phyloP scores from a whole-genome alignment of 1,284 basidiomycete species.

The Dichomitus squalens region DNA sequence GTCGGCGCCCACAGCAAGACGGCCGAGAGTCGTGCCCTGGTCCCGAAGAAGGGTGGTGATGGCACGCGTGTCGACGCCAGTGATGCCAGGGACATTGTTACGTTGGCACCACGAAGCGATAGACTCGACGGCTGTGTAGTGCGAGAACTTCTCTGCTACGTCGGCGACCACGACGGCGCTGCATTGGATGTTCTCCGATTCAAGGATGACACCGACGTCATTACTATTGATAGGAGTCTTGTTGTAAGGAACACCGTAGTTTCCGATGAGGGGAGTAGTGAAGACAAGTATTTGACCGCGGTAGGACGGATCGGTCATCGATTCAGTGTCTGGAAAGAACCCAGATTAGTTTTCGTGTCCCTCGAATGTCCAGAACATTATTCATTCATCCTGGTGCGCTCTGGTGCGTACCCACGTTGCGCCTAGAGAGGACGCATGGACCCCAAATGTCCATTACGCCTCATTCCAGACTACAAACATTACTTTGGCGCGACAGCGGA shows the following conservation, averaged over 20 bases:
- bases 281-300: conserved; percentile 98
- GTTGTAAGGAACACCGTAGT: conserved; percentile 96
- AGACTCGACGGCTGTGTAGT: conserved; percentile 93
- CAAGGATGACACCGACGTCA: conserved; percentile 90
- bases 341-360: conserved; percentile 13
- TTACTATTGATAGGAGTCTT: conserved; percentile 72
- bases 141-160: conserved; percentile 93
- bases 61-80: conserved; percentile 96
- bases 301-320: conserved; percentile 99
- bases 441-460: too few species aligned
- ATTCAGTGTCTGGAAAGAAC: conserved; percentile 82
- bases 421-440: too few species aligned
- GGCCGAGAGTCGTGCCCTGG: conserved; percentile 96
- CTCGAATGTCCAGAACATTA: too few species aligned
- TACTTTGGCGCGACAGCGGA: too few species aligned
- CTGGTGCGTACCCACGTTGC: too few species aligned
- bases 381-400: too few species aligned
- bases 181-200: conserved; percentile 90
- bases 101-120: conserved; percentile 94
- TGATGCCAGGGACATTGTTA: conserved; percentile 90
- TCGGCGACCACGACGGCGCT: conserved; percentile 93
- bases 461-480: too few species aligned
- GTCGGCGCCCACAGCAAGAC: conserved; percentile 85
- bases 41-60: conserved; percentile 93
- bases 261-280: conserved; percentile 97